phyloP scores from a whole-genome alignment of 768 basidiomycete species.

The Psilocybe subaeruginosa region DNA sequence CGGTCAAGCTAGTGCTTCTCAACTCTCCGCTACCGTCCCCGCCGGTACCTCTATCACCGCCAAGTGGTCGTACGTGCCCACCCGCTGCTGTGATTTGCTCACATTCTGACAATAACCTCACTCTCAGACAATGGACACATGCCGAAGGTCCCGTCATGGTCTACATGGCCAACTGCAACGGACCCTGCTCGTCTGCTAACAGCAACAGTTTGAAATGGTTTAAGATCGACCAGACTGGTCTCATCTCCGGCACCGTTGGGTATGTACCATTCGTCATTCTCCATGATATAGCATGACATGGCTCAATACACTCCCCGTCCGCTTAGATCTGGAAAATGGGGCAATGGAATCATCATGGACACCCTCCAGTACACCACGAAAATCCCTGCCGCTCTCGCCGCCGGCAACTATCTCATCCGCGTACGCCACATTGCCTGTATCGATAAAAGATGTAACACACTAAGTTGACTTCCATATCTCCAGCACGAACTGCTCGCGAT shows the following conservation, averaged over 20 bases:
- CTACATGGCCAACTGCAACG: conserved; percentile 38
- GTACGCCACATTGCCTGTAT: conserved; percentile 15
- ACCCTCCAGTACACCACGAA: conserved; percentile 32
- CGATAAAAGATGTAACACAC: too few species aligned
- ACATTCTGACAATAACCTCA: background rate
- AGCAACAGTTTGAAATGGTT: conserved; percentile 37
- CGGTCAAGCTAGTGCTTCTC: conserved; percentile 30
- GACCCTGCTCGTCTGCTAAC: conserved; percentile 34
- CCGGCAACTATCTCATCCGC: conserved; percentile 40
- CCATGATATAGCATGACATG: background rate
- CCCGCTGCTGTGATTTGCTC: background rate
- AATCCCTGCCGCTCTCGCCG: conserved; percentile 35
- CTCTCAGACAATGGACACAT: conserved; percentile 35
- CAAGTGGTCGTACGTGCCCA: conserved; percentile 31
- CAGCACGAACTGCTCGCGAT: conserved; percentile 40
- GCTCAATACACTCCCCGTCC: background rate
- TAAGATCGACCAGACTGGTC: conserved; percentile 38
- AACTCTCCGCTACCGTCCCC: conserved; percentile 36
- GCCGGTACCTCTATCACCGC: conserved; percentile 36
- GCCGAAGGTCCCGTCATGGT: conserved; percentile 39
- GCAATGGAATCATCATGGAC: conserved; percentile 29
- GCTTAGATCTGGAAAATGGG: conserved; percentile 31
- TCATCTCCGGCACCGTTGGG: conserved; percentile 35
- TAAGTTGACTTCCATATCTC: background rate
- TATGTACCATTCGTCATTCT: conserved; percentile 1